phyloP scores from a whole-genome alignment of 73 alveolate genomes.

The Uronychia binucleata region DNA sequence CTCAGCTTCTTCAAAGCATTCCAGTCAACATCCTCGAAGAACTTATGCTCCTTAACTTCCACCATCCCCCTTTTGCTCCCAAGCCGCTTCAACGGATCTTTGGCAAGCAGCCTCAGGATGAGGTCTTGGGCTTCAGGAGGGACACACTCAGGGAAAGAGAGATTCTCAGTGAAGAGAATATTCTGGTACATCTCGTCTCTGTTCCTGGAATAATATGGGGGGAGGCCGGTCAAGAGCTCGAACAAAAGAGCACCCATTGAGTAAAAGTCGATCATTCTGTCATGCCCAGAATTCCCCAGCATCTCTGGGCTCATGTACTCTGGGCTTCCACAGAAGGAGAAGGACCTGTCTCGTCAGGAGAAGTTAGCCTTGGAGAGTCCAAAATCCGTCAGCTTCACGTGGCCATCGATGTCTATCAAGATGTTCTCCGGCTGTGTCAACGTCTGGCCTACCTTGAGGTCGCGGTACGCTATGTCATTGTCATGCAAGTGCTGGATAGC shows the following conservation, averaged over 20 bases:
- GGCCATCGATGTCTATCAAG: slow-evolving; percentile 82
- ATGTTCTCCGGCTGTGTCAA: slow-evolving; percentile 45
- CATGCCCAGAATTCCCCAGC: slow-evolving; percentile 70
- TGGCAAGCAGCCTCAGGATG: slow-evolving; percentile 55
- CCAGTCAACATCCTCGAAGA: slow-evolving; percentile 28
- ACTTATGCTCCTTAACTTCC: slow-evolving; percentile 32
- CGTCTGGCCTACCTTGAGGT: slow-evolving; percentile 18
- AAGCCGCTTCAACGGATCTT: slow-evolving; percentile 79
- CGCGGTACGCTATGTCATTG: slow-evolving; percentile 63
- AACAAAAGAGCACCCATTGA: slow-evolving; percentile 86
- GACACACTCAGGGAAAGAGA: slow-evolving; percentile 23
- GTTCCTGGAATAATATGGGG: slow-evolving; percentile 76
- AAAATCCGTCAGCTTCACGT: slow-evolving; percentile 78
- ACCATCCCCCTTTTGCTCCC: slow-evolving; percentile 39
- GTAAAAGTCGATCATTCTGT: slow-evolving; percentile 80
- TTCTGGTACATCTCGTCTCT: slow-evolving; percentile 49
- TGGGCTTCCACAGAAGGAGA: slow-evolving; percentile 92
- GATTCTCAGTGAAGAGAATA: slow-evolving; percentile 34
- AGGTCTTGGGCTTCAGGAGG: slow-evolving; percentile 41
- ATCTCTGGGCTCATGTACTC: slow-evolving; percentile 93
- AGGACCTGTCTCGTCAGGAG: slow-evolving; percentile 40
- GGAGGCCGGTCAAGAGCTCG: slow-evolving; percentile 89
- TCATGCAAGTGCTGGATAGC: slow-evolving; percentile 73
- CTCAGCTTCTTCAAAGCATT: slow-evolving; percentile 37
- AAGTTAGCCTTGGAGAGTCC: slow-evolving; percentile 73